Base-by-base conservation (phyloP, 352 stramenopile species). In the Globisporangium spinosum region DNA sequence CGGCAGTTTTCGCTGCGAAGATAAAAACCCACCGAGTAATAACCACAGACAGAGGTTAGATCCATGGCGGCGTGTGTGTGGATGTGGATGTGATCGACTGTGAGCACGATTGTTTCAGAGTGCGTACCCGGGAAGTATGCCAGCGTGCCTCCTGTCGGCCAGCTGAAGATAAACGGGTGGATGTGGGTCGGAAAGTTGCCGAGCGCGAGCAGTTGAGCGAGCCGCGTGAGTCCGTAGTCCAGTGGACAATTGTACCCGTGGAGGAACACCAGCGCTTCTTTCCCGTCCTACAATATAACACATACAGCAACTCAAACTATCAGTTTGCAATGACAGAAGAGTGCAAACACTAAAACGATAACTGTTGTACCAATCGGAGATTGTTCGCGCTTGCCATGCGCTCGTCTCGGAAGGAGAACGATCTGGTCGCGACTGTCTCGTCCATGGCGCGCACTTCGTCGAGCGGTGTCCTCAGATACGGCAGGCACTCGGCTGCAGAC, bases 101-200 rank as follows among this genome's bases (percentile, higher is more conserved):
- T 43, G 38, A 15, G 15, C 53, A 15, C 1, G 53, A 43, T 4
- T 13, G 29, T 64, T 29, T 29, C 25, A 29, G 25, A 29, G 25
- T 29, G 2, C 25, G 25, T 29, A 70, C 77, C 77, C 80, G 82
- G 80, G 43, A 80, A 89, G 58, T 89, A 92, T 8, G 82, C 77
- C 12, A 92, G 68, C 0, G 75, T 72, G 25, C 82, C 80, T 32
- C 79, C 84, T 32, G 77, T 93, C 0, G 84, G 80, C 84, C 84
- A 93, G 58, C 82, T 90, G 47, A 93, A 93, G 1, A 93, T 73
- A 56, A 84, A 90, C 32, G 84, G 84, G 38, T 93, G 84, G 63
- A 93, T 86, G 23, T 74, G 74, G 0, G 78, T 75, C 0, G 84
- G 84, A 49, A 93, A 93, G 35, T 90, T 79, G 3, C 82, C 84